Evolutionary conservation across 2,329 filamentous ascomycete genomes (phyloP), one percentile per base, ranked within the genome.

Genomic region (Nothopassalora personata): DNA sequence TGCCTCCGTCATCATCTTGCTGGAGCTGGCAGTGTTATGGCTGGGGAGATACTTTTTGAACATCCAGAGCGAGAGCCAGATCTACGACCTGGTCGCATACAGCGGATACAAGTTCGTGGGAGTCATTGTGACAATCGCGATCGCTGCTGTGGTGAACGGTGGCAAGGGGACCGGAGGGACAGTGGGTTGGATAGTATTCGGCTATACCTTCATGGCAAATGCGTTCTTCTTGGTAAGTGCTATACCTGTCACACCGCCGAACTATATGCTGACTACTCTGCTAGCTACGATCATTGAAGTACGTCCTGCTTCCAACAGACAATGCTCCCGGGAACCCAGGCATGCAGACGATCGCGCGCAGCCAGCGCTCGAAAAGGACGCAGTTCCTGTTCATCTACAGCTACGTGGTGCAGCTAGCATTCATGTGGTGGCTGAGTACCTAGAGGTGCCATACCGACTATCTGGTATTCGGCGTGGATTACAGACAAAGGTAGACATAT

Each of bases 101-200:
- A 93, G 89, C 1, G 95, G 95, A 19, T 99, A 99, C 79, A 99
- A 99, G 75, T 99, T 99, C 71, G 93, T 99, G 30, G 94, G 93
- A 33, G 91, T 97, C 67, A 99, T 99, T 61, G 83, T 90, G 53
- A 97, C 92, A 0, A 85, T 97, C 62, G 82, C 89, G 11, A 77
- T 93, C 18, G 87, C 90, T 15, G 90, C 95, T 74, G 81, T 91
- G 15, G 76, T 90, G 64, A 95, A 88, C 58, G 85, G 86, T 11
- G 88, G 91, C 48, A 85, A 86, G 69, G 89, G 93, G 23, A 94
- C 91, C 2, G 88, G 92, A 53, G 89, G 91, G 56, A 95, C 89
- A 90, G 80, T 91, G 54, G 90, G 91, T 68, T 97, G 93, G 92
- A 77, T 82, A 8, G 83, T 96, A 57, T 99, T 99, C 72, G 74